Percentiles rank a stretch among this genome's conserved stretches.
Evolutionary conservation across 345 rosid genomes (phyloP).

Genomic region (Citrus maxima): DNA sequence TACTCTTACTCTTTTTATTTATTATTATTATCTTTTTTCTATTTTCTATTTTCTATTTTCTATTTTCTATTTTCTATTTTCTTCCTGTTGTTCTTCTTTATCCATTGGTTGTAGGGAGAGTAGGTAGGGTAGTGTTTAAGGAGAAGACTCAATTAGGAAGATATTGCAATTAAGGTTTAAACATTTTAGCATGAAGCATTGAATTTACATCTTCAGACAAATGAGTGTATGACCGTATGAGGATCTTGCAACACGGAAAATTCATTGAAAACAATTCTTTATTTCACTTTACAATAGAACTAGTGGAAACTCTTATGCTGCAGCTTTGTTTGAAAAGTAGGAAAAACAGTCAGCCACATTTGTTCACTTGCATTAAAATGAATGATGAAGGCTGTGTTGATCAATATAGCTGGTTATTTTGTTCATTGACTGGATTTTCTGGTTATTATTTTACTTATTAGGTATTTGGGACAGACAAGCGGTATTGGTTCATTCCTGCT

Average conservation of each 20-base stretch:
- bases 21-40: neutral
- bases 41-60: neutral
- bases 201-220: neutral
- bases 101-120: neutral
- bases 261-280: neutral
- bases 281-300: neutral
- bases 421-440: neutral
- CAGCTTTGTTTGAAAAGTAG: neutral
- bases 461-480: slow-evolving; percentile 90
- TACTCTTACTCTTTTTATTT: no score
- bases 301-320: neutral
- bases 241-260: neutral
- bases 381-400: neutral
- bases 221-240: neutral
- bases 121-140: neutral
- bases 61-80: neutral
- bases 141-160: neutral
- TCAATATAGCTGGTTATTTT: neutral
- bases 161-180: neutral
- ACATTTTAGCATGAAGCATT: neutral
- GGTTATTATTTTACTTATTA: slow-evolving; percentile 20
- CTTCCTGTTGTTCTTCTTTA: neutral
- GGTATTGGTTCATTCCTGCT: slow-evolving; percentile 78
- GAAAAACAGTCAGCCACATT: neutral
- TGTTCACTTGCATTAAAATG: neutral